Conservation (phyloP, 441 rosid species). For the Corymbia calophylla region DNA sequence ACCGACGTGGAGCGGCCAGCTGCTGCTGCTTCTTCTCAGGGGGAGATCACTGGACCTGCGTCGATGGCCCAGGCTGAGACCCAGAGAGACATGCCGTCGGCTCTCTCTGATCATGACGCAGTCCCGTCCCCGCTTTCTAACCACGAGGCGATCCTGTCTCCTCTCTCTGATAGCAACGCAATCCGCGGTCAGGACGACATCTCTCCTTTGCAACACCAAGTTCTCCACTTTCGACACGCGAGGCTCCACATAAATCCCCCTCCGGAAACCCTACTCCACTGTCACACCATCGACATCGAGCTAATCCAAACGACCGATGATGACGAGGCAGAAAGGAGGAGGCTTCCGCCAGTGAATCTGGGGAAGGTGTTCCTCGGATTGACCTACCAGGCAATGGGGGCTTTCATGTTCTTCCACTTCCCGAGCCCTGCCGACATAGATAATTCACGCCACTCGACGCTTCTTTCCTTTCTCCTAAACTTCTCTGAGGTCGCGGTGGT, state of each 20-base stretch:
- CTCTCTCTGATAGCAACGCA: background rate
- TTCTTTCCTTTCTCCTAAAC: background rate
- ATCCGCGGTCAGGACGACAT: background rate
- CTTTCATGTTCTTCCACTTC: background rate
- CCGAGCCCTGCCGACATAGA: background rate
- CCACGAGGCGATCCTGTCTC: background rate
- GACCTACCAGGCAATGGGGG: background rate
- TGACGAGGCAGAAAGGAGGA: background rate
- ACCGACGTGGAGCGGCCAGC: background rate
- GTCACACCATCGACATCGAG: background rate
- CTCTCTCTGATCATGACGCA: background rate
- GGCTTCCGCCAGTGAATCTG: background rate
- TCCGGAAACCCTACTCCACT: background rate
- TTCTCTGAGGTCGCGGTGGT: background rate
- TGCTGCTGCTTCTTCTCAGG: background rate
- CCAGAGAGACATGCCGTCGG: background rate
- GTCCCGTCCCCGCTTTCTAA: background rate
- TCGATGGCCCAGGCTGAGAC: background rate
- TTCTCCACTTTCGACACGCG: background rate
- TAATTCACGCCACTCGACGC: background rate
- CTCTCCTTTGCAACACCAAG: background rate
- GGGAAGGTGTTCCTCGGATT: background rate
- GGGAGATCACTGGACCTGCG: background rate
- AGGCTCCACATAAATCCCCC: background rate
- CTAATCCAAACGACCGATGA: background rate